Evolutionary conservation across 2,329 filamentous ascomycete species (phyloP).

Genomic region (Phoma sp.): DNA sequence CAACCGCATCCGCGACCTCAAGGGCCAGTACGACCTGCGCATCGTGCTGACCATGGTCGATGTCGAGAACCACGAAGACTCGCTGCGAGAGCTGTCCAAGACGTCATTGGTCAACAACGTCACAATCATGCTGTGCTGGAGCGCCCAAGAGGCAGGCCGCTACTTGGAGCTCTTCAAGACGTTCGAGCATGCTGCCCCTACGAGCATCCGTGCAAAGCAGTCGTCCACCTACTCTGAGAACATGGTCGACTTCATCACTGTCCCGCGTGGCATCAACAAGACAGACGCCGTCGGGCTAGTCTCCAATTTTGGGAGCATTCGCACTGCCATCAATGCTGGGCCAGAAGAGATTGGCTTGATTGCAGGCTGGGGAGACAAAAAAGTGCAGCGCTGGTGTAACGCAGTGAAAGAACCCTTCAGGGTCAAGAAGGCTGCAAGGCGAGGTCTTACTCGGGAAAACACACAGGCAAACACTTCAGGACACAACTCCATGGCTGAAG

Average conservation of each 20-base stretch:
- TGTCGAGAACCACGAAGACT: slow-evolving; percentile 91
- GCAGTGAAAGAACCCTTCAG: slow-evolving; percentile 87
- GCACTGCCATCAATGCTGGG: slow-evolving; percentile 84
- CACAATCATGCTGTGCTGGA: slow-evolving; percentile 93
- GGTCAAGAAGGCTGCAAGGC: slow-evolving; percentile 71
- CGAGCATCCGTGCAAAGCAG: slow-evolving; percentile 84
- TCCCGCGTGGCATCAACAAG: slow-evolving; percentile 89
- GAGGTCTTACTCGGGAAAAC: slow-evolving; percentile 50
- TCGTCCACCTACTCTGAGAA: slow-evolving; percentile 83
- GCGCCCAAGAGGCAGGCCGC: slow-evolving; percentile 86
- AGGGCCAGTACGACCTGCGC: slow-evolving; percentile 84
- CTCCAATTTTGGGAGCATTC: slow-evolving; percentile 87
- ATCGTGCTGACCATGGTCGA: slow-evolving; percentile 91
- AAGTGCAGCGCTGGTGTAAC: slow-evolving; percentile 83
- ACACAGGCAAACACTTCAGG: slow-evolving; percentile 32
- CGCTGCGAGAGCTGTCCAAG: slow-evolving; percentile 87
- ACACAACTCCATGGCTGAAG: slow-evolving; percentile 37
- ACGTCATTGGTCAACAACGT: slow-evolving; percentile 91
- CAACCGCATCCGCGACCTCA: slow-evolving; percentile 82
- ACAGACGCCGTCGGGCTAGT: slow-evolving; percentile 91
- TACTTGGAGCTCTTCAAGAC: slow-evolving; percentile 96
- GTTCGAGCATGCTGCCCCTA: slow-evolving; percentile 83
- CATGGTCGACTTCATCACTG: slow-evolving; percentile 90
- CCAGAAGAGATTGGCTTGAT: slow-evolving; percentile 84
- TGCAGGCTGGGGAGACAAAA: slow-evolving; percentile 94